These are phyloP conservation scores for Aristolochia californica DNA, from an alignment of 164 flowering plant species.

Conservation along the genomic window DNA sequence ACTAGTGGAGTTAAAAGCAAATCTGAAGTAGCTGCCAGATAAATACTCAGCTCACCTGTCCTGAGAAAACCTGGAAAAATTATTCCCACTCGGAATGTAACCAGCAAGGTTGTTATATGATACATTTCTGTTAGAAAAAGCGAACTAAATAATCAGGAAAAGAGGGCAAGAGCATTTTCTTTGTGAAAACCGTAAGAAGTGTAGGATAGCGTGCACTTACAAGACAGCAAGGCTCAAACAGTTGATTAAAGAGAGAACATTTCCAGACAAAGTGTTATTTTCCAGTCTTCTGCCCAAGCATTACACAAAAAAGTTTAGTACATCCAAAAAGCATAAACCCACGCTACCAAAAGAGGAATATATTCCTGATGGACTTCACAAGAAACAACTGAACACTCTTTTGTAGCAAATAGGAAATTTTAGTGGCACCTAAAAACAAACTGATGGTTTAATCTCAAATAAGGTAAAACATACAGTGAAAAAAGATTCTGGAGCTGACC, in stretches of 20 bases:
- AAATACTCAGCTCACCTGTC: constrained; percentile 37
- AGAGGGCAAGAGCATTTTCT: neutral
- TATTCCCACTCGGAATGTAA: constrained; percentile 62
- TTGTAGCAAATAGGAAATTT: too few relatives aligned
- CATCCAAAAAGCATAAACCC: neutral
- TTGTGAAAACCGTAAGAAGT: neutral
- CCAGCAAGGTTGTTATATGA: constrained; percentile 81
- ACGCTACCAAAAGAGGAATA: too few relatives aligned
- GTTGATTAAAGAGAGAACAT: constrained; percentile 36
- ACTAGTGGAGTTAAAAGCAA: too few relatives aligned
- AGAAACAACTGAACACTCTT: too few relatives aligned
- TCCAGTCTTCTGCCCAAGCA: constrained; percentile 47
- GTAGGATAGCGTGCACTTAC: constrained; percentile 28
- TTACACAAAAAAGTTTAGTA: neutral
- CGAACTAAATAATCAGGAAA: too few relatives aligned
- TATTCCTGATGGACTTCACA: too few relatives aligned
- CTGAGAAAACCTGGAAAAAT: constrained; percentile 75
- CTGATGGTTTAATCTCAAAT: neutral
- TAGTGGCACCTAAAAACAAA: too few relatives aligned
- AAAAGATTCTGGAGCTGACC: constrained; percentile 71
- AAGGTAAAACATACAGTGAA: constrained; percentile 46
- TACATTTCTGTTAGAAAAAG: constrained; percentile 51
- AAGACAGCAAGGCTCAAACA: constrained; percentile 63
- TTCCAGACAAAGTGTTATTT: constrained; percentile 66
- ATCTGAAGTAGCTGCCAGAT: too few relatives aligned